phyloP scores from a whole-genome alignment of 2,329 filamentous ascomycete species.

The Fusarium buharicum region DNA sequence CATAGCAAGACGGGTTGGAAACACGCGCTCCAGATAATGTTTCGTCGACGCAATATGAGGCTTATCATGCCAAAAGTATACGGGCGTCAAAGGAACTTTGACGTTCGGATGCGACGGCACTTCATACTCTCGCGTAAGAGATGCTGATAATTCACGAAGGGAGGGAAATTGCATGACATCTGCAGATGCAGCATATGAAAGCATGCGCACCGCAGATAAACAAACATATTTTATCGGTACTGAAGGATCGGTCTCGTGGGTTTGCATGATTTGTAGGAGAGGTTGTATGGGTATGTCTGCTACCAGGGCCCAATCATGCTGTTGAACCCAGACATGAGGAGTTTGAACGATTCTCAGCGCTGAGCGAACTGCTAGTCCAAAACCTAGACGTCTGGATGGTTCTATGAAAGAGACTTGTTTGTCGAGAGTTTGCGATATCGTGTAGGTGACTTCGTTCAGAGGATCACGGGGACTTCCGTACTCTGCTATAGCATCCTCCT shows the following conservation, averaged over 20 bases:
- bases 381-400: conserved; percentile 59
- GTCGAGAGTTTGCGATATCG: conserved; percentile 50
- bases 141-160: conserved; percentile 55
- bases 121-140: conserved; percentile 56
- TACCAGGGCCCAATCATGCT: conserved; percentile 66
- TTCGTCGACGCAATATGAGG: conserved; percentile 61
- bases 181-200: conserved; percentile 60
- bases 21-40: conserved; percentile 63
- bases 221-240: conserved; percentile 63
- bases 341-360: conserved; percentile 59
- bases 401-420: conserved; percentile 61
- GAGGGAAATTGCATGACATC: conserved; percentile 57
- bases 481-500: conserved; percentile 53
- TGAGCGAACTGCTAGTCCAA: conserved; percentile 64
- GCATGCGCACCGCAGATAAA: conserved; percentile 62
- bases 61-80: conserved; percentile 70
- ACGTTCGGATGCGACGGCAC: not conserved
- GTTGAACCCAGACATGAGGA: conserved; percentile 66
- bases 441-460: conserved; percentile 53
- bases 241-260: conserved; percentile 44
- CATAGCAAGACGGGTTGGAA: conserved; percentile 61
- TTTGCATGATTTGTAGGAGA: conserved; percentile 59
- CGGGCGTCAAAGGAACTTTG: conserved; percentile 60
- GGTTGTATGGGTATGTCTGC: conserved; percentile 56
- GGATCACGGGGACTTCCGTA: conserved; percentile 54